Base-by-base conservation (phyloP, 2,329 filamentous ascomycete species). In the Gliomastix tumulicola region DNA sequence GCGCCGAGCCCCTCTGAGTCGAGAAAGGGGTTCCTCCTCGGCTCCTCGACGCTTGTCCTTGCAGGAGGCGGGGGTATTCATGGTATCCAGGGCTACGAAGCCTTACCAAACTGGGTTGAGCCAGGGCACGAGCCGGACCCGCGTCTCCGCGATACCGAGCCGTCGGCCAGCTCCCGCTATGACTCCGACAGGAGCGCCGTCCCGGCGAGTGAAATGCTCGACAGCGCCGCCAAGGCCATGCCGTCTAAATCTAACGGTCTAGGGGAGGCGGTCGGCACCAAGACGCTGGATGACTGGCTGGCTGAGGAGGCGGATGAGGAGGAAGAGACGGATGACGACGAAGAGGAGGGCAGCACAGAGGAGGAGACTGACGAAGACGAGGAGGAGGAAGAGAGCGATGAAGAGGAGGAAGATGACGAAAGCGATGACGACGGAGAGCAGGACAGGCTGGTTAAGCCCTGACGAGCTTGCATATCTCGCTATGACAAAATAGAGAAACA, bases 281-380 rank as follows among this genome's bases (percentile, higher is more conserved):
- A 94, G 72, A 87, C 82, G 16, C 64, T 98, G 43, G 88, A 97
- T 63, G 88, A 95, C 56, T 97, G 92, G 89, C 68, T 97, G 39
- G 88, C 82, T 5, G 84, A 88, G 51, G 79, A 77, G 30, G 76
- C 79, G 13, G 69, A 67, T 20, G 72, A 69, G n/a, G 75, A 70
- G 3, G 66, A 66, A 12, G 65, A 68, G 9, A 60, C 62, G 4
- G 65, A 64, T 16, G 65, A 63, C 4, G 69, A 69, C 1, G 71
- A 71, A 2, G 68, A 68, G 3, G 69, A 72, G 1, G 68, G 68
- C 1, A 69, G 69, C 1, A 68, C 68, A 0, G 71, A 71, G 1
- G 66, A 72, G 0, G 67, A 68, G 0, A 68, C 71, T 0, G 69
- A 71, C 3, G 69, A 73, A 7, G 69, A 70, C 3, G 65, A 68